Evolutionary conservation across 768 basidiomycete species (phyloP), one percentile per base, ranked within the genome.

Genomic region (Rhodotorula sphaerocarpa): DNA sequence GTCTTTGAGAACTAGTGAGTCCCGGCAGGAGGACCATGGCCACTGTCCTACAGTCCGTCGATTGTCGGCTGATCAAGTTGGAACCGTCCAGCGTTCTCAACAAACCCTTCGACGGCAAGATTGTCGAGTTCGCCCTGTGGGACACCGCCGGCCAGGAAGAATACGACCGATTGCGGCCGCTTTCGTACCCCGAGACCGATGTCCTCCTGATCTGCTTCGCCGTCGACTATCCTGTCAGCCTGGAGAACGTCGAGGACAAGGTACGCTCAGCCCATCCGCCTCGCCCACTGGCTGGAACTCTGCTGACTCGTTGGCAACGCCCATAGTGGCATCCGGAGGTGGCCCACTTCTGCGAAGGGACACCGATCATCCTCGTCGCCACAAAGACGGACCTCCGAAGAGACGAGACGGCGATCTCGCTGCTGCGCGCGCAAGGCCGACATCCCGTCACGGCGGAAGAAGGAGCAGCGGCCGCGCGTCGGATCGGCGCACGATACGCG

Each of bases 201-300:
- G 92, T 97, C 76, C 91, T 99, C 79, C 83, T 97, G 71, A 92
- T 99, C 76, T 96, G 93, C 77, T 99, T 95, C 76, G 90, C 93
- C 34, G 85, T 97, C 66, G 93, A 99, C 79, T 91, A 88, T 56
- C 92, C 92, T 25, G 90, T 93, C 75, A 93, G 90, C 41, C 80
- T 99, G 64, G 92, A 92, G 78, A 99, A 99, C 82, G 91, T 99
- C 39, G 90, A 93, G 80, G 95, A 99, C 81, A 97, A 97, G 88
- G 95, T 93, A 90, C 88, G 57, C 34, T 5, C 31, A n/a, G n/a
- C 36, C n/a, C 30, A 28, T n/a, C 33, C 46, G 12, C 50, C 10
- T 46, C 48, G 23, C 25, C 31, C 27, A 3, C 39, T 43, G 44
- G 11, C 18, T 3, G 2, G 2, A 14, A n/a, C n/a, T n/a, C n/a